Evolutionary conservation across 176 grass and related monocot genomes (phyloP).

Genomic region (Oryza glumipatula): DNA sequence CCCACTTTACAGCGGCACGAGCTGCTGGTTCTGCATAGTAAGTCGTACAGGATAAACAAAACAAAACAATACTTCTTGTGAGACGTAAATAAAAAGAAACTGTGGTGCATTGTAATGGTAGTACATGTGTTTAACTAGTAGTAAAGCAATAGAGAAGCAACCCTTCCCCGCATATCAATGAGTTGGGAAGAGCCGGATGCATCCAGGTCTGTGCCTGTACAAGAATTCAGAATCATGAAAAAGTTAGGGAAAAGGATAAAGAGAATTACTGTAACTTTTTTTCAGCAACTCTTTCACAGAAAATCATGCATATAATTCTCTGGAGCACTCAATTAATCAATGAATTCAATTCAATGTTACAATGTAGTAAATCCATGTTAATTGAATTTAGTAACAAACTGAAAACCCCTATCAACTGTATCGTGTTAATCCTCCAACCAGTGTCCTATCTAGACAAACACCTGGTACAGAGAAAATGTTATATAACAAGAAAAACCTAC

Average conservation of each 20-base stretch:
- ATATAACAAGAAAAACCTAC: conserved; percentile 4
- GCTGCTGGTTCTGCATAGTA: neutral
- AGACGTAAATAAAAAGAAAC: neutral
- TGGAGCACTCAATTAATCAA: neutral
- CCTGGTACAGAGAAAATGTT: conserved; percentile 2
- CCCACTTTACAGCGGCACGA: neutral
- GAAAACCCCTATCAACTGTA: conserved; percentile 31
- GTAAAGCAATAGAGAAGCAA: neutral
- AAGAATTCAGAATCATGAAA: neutral
- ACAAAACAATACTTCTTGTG: neutral
- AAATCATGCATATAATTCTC: neutral
- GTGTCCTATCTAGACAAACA: conserved; percentile 32
- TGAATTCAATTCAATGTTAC: neutral
- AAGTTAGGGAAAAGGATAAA: neutral
- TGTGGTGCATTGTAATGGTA: no score
- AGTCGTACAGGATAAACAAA: neutral
- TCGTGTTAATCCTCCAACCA: conserved; percentile 31
- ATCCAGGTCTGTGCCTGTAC: neutral
- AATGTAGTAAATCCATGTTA: conserved; percentile 18
- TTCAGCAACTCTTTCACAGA: neutral
- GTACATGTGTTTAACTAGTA: no score
- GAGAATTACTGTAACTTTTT: neutral
- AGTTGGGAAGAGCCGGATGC: neutral
- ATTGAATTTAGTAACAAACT: conserved; percentile 14
- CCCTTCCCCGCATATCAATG: neutral